Conservation (phyloP, 2,329 filamentous ascomycete species). For the Ophiosphaerella narmari region DNA sequence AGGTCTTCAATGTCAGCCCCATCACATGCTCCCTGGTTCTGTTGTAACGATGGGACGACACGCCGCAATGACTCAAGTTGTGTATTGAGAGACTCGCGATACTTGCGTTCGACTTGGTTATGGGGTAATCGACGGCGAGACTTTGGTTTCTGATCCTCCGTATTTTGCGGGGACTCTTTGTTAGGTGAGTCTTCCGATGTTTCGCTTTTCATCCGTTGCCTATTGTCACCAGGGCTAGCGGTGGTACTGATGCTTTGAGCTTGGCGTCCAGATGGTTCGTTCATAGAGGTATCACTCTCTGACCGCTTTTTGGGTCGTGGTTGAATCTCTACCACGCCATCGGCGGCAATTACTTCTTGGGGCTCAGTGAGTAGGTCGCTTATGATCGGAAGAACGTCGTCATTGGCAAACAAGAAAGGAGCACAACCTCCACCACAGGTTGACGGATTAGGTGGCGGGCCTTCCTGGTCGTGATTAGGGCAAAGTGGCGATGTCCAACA, state of each 20-base stretch:
- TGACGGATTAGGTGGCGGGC: conserved; percentile 46
- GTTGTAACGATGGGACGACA: conserved; percentile 48
- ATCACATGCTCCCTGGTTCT: conserved; percentile 41
- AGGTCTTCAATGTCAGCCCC: conserved; percentile 51
- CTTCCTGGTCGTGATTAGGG: conserved; percentile 46
- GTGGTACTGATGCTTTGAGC: conserved; percentile 25
- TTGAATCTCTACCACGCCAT: conserved; percentile 46
- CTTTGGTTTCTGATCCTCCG: conserved; percentile 38
- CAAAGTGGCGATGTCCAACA: conserved; percentile 51
- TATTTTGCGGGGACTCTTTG: conserved; percentile 26
- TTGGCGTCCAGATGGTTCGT: conserved; percentile 38
- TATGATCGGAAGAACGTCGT: conserved; percentile 39
- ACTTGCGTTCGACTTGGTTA: conserved; percentile 54
- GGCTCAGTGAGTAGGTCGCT: conserved; percentile 32
- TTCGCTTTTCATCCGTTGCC: conserved; percentile 38
- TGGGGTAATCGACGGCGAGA: conserved; percentile 46
- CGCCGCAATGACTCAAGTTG: conserved; percentile 50
- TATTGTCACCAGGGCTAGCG: conserved; percentile 21
- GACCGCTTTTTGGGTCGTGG: conserved; percentile 42
- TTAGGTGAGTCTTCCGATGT: conserved; percentile 32
- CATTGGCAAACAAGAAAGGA: conserved; percentile 46
- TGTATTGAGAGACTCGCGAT: conserved; percentile 53
- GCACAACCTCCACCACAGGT: conserved; percentile 48
- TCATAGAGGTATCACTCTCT: conserved; percentile 38
- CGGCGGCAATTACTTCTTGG: conserved; percentile 40